Base-by-base conservation (phyloP, 2,329 filamentous ascomycete species). In the Diaporthe citri region DNA sequence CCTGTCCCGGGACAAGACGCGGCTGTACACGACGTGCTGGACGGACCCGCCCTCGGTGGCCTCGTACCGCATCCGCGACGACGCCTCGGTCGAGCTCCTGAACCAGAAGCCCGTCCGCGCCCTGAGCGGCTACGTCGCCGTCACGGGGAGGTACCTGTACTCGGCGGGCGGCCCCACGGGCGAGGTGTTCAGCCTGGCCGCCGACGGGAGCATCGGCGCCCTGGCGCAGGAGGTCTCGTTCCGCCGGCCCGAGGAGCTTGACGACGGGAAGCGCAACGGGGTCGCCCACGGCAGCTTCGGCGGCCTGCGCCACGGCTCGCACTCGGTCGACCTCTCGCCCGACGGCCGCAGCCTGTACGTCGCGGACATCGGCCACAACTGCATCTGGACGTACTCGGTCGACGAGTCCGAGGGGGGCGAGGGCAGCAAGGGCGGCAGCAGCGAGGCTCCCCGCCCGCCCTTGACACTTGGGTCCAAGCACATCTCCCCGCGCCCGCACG, bases 361-460 rank as follows among this genome's bases (percentile, higher is more conserved):
- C 36, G 76, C 77, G 1, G 77, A 78, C 71, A 77, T 78, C 10
- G 77, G 77, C 41, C 69, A 73, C 60, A 77, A 78, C 72, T 77
- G 76, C 69, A 71, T 77, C 60, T 78, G 77, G 76, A 70, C 69
- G 13, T 77, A 76, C 66, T 39, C 60, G 15, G 59, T 77, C 57
- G 66, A 74, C 66, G 74, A 74, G 25, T 34, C 48, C 20, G 13
- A 39, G 36, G 36, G 36, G 2, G 4, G 13, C 31, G 36, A 13
- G 9, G 9, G 31, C 31, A 28, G 15, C 62, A 10, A 28, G 15
- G 7, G 56, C 31, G 1, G 56, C 34, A 4, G 22, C 17, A 20
- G 28, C 20, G 15, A 43, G 51, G 13, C 6, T 4, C 28, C 12
- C 20, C 34, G 22, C 8, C 34, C 17, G 28, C 62, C 62, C 9